A percentile compares a stretch with the other conserved stretches of the same genome.
Evolutionary conservation across 1,139 yeast genomes (phyloP).

Genomic region (Geotrichum candidum): DNA sequence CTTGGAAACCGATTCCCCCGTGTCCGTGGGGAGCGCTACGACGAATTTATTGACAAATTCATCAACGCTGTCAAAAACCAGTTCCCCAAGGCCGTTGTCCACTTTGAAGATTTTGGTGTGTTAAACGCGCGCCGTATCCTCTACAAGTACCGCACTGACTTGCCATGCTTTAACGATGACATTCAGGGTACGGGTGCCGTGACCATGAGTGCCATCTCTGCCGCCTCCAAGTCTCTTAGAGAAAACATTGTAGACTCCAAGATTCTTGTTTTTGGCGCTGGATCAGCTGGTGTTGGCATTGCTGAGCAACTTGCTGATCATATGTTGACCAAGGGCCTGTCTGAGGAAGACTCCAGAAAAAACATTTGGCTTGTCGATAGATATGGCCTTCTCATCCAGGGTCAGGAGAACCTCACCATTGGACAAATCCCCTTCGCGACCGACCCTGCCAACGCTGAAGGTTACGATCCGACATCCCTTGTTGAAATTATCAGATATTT

Average conservation of each 20-base stretch:
- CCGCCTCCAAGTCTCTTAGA: constrained; percentile 71
- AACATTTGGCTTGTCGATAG: constrained; percentile 78
- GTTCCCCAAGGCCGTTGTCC: constrained; percentile 87
- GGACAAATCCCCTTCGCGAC: constrained; percentile 75
- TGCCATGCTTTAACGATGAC: constrained; percentile 93
- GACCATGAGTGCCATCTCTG: constrained; percentile 87
- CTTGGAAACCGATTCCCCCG: constrained; percentile 87
- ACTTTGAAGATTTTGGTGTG: constrained; percentile 95
- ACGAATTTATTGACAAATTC: constrained; percentile 73
- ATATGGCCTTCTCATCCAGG: constrained; percentile 66
- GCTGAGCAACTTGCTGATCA: constrained; percentile 90
- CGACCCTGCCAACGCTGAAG: constrained; percentile 48
- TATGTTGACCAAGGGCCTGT: constrained; percentile 73
- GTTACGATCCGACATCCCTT: constrained; percentile 60
- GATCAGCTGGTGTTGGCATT: constrained; percentile 93
- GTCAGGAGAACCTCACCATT: constrained; percentile 39
- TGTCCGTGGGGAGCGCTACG: constrained; percentile 80
- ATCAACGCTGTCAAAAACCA: constrained; percentile 62
- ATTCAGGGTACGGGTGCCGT: constrained; percentile 99
- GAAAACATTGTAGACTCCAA: constrained; percentile 60
- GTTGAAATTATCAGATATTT: constrained; percentile 63
- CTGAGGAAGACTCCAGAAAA: constrained; percentile 64
- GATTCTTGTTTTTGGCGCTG: constrained; percentile 86
- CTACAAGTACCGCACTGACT: constrained; percentile 59
- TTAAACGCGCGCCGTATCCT: constrained; percentile 78